These are phyloP conservation scores for Meira miltonrushii DNA, from an alignment of 1,284 basidiomycete genomes.

Conservation along the genomic window DNA sequence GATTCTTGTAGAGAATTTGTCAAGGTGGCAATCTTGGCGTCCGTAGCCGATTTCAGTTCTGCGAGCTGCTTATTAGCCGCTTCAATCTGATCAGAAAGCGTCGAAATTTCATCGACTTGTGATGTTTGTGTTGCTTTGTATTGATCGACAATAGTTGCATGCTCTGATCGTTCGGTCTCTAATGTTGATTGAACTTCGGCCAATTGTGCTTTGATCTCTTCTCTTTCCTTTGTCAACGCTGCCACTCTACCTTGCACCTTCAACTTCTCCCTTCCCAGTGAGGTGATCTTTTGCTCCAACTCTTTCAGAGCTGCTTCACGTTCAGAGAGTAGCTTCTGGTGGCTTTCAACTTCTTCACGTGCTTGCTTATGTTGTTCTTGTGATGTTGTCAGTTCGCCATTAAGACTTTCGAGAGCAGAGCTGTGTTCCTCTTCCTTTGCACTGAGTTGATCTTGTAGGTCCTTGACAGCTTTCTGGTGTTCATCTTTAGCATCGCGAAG, in stretches of 20 bases:
- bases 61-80: constrained; percentile 14
- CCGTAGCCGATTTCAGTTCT: constrained; percentile 15
- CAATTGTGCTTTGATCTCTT: no score
- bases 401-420: not conserved
- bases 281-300: no score
- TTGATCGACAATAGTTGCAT: not conserved
- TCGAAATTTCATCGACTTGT: constrained; percentile 11
- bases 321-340: no score
- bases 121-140: not conserved
- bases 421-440: not conserved
- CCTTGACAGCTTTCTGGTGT: not conserved
- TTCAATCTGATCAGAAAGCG: constrained; percentile 16
- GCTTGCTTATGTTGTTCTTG: no score
- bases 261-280: no score
- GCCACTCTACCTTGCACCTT: no score
- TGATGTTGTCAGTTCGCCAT: not conserved
- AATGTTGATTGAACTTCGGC: not conserved
- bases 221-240: no score
- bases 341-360: no score
- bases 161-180: not conserved
- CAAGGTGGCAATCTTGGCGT: not conserved
- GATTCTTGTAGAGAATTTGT: not conserved
- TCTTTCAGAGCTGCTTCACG: no score
- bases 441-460: not conserved
- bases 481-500: constrained; percentile 4